Percentiles rank a stretch among this genome's conserved stretches.
These are phyloP conservation scores for Hortaea werneckii DNA, from an alignment of 2,329 filamentous ascomycete genomes.

Conservation along the genomic window DNA sequence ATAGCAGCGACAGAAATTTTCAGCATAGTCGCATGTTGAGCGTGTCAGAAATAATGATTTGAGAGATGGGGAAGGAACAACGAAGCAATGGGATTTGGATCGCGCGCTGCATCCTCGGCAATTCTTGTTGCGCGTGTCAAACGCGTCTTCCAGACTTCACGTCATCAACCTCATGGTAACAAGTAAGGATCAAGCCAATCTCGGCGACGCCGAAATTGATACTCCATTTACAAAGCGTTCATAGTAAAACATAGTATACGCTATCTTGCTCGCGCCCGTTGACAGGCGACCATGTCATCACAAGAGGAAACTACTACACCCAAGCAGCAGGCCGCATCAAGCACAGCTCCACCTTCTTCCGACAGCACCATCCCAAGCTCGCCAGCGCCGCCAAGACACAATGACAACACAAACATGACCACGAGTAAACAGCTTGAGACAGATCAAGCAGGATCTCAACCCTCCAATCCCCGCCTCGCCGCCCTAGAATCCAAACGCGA, in stretches of 20 bases:
- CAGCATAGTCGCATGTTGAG: too few species aligned
- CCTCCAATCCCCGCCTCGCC: conserved; percentile 11
- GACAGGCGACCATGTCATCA: conserved; percentile 16
- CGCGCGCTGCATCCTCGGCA: too few species aligned
- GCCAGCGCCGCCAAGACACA: conserved; percentile 3
- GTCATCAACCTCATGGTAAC: too few species aligned
- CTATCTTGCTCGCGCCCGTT: conserved; percentile 11
- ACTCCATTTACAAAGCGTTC: background rate
- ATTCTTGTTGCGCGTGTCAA: too few species aligned
- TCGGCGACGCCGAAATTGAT: background rate
- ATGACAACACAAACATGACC: background rate
- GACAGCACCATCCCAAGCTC: conserved; percentile 9
- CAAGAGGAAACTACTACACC: conserved; percentile 7
- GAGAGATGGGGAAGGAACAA: too few species aligned
- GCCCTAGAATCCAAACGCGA: conserved; percentile 20
- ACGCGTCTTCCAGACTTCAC: too few species aligned
- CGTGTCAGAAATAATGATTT: too few species aligned
- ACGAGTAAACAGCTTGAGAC: background rate
- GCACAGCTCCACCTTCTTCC: conserved; percentile 1
- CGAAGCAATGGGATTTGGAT: too few species aligned
- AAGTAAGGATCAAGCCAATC: too few species aligned
- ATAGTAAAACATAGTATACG: too few species aligned
- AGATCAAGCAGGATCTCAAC: background rate
- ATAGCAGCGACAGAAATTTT: too few species aligned
- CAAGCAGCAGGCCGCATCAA: background rate